A percentile compares a stretch with the other conserved stretches of the same genome.
phyloP scores from a whole-genome alignment of 73 alveolate species.

The Paramecium biaurelia region DNA sequence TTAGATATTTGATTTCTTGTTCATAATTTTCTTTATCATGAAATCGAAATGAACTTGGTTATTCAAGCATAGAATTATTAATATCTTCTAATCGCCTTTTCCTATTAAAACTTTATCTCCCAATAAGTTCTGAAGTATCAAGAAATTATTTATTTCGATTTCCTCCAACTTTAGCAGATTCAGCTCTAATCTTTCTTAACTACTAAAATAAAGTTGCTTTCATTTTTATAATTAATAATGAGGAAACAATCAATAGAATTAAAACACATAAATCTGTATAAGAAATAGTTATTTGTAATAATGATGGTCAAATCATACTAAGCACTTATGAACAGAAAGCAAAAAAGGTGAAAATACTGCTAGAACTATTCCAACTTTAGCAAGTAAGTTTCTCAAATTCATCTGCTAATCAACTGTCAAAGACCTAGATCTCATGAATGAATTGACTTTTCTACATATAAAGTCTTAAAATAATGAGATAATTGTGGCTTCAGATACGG shows the following conservation, averaged over 20 bases:
- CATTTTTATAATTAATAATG: conserved; percentile 52
- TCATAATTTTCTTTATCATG: conserved; percentile 5
- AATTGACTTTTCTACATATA: conserved; percentile 67
- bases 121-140: neutral
- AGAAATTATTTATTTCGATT: neutral
- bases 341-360: conserved; percentile 62
- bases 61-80: neutral
- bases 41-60: neutral
- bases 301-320: conserved; percentile 63
- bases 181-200: neutral
- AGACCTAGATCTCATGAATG: conserved; percentile 67
- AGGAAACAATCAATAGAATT: conserved; percentile 72
- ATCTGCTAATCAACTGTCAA: conserved; percentile 61
- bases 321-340: conserved; percentile 46
- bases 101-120: neutral
- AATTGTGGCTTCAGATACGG: conserved; percentile 74
- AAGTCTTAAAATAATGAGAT: conserved; percentile 67
- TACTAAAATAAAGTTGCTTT: neutral
- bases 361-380: conserved; percentile 61
- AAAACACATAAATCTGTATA: conserved; percentile 69
- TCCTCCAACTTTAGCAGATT: neutral
- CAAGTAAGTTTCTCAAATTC: neutral
- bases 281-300: conserved; percentile 69
- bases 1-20: conserved; percentile 14
- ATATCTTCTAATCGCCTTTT: neutral